A percentile compares a stretch with the other conserved stretches of the same genome.
These are phyloP conservation scores for Silene uniflora DNA, from an alignment of 148 eudicot genomes.

Conservation along the genomic window DNA sequence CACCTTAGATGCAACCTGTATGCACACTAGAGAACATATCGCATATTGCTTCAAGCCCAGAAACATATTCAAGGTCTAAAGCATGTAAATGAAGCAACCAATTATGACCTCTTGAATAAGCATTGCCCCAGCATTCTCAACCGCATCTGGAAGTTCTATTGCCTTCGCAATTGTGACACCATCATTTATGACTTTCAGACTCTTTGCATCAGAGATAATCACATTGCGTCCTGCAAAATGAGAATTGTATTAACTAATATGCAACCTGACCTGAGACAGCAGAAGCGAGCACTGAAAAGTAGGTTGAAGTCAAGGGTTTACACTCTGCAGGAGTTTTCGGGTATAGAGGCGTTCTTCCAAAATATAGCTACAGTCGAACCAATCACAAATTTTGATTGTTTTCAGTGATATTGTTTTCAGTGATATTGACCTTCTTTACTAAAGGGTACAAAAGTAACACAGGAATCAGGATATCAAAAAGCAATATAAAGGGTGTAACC, in stretches of 20 bases:
- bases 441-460: no score
- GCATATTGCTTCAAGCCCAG: constrained; percentile 22
- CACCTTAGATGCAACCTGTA: constrained; percentile 89
- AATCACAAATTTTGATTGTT: no score
- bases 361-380: no score
- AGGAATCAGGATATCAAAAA: no score
- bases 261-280: background rate
- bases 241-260: background rate
- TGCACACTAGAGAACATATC: constrained; percentile 30
- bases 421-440: no score
- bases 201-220: constrained; percentile 67
- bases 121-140: constrained; percentile 80
- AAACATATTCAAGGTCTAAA: constrained; percentile 4
- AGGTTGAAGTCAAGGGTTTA: background rate
- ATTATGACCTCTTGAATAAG: constrained; percentile 74
- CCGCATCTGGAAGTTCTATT: constrained; percentile 78
- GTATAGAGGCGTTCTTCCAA: no score
- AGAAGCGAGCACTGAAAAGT: background rate
- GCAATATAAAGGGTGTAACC: no score
- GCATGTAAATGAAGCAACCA: constrained; percentile 14
- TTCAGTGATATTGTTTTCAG: no score
- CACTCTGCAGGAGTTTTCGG: no score
- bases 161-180: constrained; percentile 88
- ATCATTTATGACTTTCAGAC: constrained; percentile 79
- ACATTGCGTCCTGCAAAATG: constrained; percentile 84